Base-by-base conservation (phyloP, 768 basidiomycete genomes). In the Butyriboletus loyo region DNA sequence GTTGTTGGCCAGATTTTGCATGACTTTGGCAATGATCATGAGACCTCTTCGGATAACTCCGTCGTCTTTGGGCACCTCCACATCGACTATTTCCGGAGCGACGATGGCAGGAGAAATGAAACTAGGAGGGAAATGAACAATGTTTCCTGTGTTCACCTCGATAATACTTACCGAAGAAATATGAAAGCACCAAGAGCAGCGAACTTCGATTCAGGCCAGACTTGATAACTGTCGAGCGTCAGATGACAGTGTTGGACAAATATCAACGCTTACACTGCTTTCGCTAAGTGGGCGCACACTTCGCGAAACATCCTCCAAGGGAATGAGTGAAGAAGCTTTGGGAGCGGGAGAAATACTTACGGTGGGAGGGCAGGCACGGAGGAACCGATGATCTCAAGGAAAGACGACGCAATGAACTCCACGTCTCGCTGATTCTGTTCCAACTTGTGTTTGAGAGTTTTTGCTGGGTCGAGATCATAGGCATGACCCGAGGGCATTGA, bases 1-100 rank as follows among this genome's bases (percentile, higher is more conserved):
- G 60, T 97, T 96, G 72, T 97, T 98, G 19, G 93, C 93, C 28
- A 97, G 72, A 63, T 92, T 94, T 69, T 96, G 93, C 41, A 97
- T 85, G 51, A 95, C 85, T 72, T 95, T 97, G 39, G 92, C 89
- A 56, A 97, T 87, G 42, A 89, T 74, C 77, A 90, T 86, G 14
- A 96, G 74, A 17, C 90, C 92, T 37, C 88, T 83, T 17, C 89
- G 85, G 47, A 89, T 77, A 27, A 79, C 75, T 5, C 63, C 60
- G 34, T 79, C 76, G 34, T 86, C 87, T 53, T 78, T 77, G 0
- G 89, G 87, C 0, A 92, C 63, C 55, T 91, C 86, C 35, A 97
- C 75, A 60, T 97, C 95, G 17, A 97, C 82, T 10, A 74, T 82
- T 61, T 92, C 89, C 0, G 94, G 94, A 0, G 89, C 75, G 8